Conservation (phyloP, 2,329 filamentous ascomycete species). For the Stachybotrys echinatus region DNA sequence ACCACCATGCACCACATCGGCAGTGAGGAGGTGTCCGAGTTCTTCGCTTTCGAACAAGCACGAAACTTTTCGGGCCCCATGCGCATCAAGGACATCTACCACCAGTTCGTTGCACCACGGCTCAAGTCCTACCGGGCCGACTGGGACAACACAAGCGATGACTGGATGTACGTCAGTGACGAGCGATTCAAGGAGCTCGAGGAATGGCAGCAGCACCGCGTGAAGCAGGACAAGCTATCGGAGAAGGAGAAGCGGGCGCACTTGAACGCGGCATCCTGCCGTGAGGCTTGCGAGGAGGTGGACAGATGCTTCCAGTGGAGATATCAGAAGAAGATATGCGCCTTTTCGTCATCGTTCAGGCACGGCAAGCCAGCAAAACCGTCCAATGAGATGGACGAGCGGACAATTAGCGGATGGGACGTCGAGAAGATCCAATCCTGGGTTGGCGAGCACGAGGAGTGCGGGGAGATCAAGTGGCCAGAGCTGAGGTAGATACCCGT, state of each 20-base stretch:
- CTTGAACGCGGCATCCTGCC: conserved; percentile 35
- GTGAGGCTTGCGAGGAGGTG: conserved; percentile 33
- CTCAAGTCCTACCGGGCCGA: conserved; percentile 33
- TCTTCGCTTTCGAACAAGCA: conserved; percentile 46
- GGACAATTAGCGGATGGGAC: conserved; percentile 35
- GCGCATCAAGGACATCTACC: conserved; percentile 42
- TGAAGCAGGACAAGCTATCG: conserved; percentile 26
- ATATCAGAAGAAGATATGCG: conserved; percentile 33
- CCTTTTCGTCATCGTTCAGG: conserved; percentile 26
- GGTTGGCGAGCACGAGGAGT: conserved; percentile 30
- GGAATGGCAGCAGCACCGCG: conserved; percentile 22
- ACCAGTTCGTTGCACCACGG: conserved; percentile 36
- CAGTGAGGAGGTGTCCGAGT: conserved; percentile 41
- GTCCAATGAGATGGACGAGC: conserved; percentile 19
- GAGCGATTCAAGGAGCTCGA: conserved; percentile 19
- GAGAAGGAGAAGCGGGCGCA: conserved; percentile 35
- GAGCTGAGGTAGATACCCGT: not conserved
- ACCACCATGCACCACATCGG: conserved; percentile 52
- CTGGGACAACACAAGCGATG: conserved; percentile 50
- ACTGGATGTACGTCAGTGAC: conserved; percentile 34
- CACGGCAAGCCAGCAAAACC: conserved; percentile 31
- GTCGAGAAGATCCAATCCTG: conserved; percentile 33
- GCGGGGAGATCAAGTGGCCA: conserved; percentile 26
- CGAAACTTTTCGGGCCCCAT: conserved; percentile 27
- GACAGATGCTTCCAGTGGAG: conserved; percentile 35